These are phyloP conservation scores for Fragilaria radians DNA, from an alignment of 108 stramenopile genomes.

Conservation along the genomic window DNA sequence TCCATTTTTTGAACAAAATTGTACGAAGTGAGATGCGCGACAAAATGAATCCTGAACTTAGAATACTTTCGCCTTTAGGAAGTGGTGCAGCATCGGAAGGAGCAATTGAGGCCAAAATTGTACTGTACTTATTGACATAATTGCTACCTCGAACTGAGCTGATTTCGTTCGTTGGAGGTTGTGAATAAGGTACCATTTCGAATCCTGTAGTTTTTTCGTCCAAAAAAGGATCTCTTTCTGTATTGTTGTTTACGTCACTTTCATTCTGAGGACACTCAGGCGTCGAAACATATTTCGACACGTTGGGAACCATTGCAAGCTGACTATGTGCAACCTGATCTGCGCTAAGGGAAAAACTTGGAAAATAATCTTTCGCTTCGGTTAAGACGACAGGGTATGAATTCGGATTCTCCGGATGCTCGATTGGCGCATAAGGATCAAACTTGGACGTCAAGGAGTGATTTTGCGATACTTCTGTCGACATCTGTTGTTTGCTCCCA, in stretches of 20 bases:
- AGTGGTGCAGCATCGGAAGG: slow-evolving; percentile 52
- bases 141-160: too few relatives aligned
- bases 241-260: too few relatives aligned
- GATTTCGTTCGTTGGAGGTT: neutral
- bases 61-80: slow-evolving; percentile 57
- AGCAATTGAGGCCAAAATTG: slow-evolving; percentile 33
- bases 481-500: too few relatives aligned
- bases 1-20: slow-evolving; percentile 87
- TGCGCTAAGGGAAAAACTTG: neutral
- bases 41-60: slow-evolving; percentile 69
- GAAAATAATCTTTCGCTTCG: too few relatives aligned
- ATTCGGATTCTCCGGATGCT: too few relatives aligned
- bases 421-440: too few relatives aligned
- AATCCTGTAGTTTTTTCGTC: too few relatives aligned
- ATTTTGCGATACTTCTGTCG: too few relatives aligned
- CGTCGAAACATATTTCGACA: neutral
- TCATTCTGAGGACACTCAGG: too few relatives aligned
- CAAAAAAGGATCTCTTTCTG: too few relatives aligned
- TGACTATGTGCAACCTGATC: neutral
- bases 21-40: slow-evolving; percentile 84
- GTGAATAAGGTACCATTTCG: slow-evolving; percentile 1
- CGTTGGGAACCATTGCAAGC: neutral
- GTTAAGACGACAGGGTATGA: too few relatives aligned
- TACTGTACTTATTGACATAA: slow-evolving; percentile 28
- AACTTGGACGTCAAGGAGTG: too few relatives aligned